phyloP scores from a whole-genome alignment of 176 grass and related monocot species.

The Eragrostis nindensis region DNA sequence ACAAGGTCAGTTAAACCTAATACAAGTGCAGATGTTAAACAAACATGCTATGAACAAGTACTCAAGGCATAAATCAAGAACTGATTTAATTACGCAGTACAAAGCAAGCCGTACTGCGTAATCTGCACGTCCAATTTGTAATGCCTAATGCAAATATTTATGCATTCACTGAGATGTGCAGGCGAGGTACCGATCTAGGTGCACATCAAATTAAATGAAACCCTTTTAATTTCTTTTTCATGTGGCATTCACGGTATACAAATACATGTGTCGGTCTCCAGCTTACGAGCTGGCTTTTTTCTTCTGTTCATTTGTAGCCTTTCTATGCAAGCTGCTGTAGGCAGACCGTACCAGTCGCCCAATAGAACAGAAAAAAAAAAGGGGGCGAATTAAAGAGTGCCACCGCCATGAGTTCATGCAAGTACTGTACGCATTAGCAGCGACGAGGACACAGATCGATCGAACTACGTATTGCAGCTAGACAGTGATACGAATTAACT shows the following conservation, averaged over 20 bases:
- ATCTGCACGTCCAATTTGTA: background rate
- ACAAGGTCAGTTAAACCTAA: background rate
- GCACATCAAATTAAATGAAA: slow-evolving; percentile 56
- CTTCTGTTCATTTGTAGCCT: background rate
- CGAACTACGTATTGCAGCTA: background rate
- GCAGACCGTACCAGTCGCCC: background rate
- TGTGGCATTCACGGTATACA: background rate
- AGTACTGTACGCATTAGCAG: background rate
- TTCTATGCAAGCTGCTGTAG: slow-evolving; percentile 18
- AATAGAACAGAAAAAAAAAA: slow-evolving; percentile 40
- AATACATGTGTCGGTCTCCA: slow-evolving; percentile 28
- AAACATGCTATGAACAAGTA: background rate
- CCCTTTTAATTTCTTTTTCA: background rate
- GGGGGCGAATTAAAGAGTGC: background rate
- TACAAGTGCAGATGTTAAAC: background rate
- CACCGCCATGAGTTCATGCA: slow-evolving; percentile 48
- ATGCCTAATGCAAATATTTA: background rate
- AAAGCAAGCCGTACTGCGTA: background rate
- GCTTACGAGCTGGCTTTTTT: slow-evolving; percentile 6
- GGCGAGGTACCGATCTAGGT: background rate
- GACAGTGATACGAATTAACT: background rate
- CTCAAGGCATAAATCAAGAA: slow-evolving; percentile 11
- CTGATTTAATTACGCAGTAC: background rate
- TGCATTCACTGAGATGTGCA: background rate
- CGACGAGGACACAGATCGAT: slow-evolving; percentile 24